These are phyloP conservation scores for Magnusiomyces ingens DNA, from an alignment of 1,139 yeast genomes.

Conservation along the genomic window DNA sequence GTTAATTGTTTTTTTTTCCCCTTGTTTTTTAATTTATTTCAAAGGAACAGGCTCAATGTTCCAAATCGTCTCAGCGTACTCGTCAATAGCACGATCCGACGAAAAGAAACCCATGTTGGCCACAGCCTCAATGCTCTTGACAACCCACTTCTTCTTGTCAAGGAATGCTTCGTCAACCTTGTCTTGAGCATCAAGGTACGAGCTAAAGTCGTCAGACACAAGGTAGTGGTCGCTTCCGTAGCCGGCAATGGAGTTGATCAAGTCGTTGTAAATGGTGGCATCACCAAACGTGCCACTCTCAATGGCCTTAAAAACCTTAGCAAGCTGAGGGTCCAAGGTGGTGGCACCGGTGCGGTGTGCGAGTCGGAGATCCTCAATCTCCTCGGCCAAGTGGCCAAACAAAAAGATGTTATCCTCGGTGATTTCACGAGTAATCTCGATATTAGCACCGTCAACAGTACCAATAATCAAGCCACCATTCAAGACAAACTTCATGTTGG, in stretches of 20 bases:
- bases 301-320: conserved; percentile 59
- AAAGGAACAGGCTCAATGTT: conserved; percentile 60
- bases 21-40: too few relatives aligned
- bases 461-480: conserved; percentile 94
- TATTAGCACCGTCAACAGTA: conserved; percentile 96
- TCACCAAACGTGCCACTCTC: conserved; percentile 69
- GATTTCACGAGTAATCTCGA: conserved; percentile 87
- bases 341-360: conserved; percentile 55
- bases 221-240: conserved; percentile 71
- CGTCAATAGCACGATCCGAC: conserved; percentile 85
- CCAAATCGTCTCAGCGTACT: conserved; percentile 92
- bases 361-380: conserved; percentile 79
- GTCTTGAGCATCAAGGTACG: conserved; percentile 74
- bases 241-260: conserved; percentile 57
- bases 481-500: conserved; percentile 91
- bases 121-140: conserved; percentile 68
- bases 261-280: conserved; percentile 56
- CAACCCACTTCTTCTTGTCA: conserved; percentile 66
- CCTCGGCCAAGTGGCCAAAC: conserved; percentile 85
- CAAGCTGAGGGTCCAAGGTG: conserved; percentile 45
- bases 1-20: too few relatives aligned
- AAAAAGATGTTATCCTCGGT: conserved; percentile 90
- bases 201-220: conserved; percentile 82
- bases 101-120: conserved; percentile 94
- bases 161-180: conserved; percentile 66